A percentile compares a stretch with the other conserved stretches of the same genome.
Conservation (phyloP, 805 yeast species). For the Debaryomyces hansenii region DNA sequence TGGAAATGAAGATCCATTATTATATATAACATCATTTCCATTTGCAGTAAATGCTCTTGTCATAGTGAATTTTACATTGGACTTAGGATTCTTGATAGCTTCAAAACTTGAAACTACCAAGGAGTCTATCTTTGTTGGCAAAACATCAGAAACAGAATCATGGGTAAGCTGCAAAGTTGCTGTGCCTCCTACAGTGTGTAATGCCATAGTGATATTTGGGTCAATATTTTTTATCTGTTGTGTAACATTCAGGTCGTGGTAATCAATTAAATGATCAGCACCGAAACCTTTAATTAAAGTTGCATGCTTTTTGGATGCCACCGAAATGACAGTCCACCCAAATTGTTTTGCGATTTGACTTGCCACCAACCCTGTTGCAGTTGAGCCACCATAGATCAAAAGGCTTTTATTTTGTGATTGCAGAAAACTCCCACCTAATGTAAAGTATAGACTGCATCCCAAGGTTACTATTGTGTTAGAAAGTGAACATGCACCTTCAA, state of each 20-base stretch:
- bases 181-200: conserved; percentile 1
- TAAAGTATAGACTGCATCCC: conserved; percentile 1
- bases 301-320: conserved; percentile 2
- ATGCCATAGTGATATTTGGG: neutral
- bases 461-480: neutral
- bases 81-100: neutral
- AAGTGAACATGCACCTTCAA: conserved; percentile 1
- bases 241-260: conserved; percentile 1
- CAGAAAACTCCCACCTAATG: conserved; percentile 1
- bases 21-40: neutral
- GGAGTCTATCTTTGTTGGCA: neutral
- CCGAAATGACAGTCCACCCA: conserved; percentile 3
- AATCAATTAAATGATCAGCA: conserved; percentile 2
- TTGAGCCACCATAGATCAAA: conserved; percentile 5
- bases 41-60: conserved; percentile 3
- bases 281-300: conserved; percentile 1
- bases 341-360: conserved; percentile 1
- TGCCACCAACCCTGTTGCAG: conserved; percentile 4
- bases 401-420: neutral
- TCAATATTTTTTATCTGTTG: conserved; percentile 1
- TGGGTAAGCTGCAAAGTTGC: neutral
- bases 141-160: neutral
- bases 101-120: neutral
- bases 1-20: neutral
- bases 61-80: conserved; percentile 3